Conservation (phyloP, 352 stramenopile genomes). For the Pythium sp. region DNA sequence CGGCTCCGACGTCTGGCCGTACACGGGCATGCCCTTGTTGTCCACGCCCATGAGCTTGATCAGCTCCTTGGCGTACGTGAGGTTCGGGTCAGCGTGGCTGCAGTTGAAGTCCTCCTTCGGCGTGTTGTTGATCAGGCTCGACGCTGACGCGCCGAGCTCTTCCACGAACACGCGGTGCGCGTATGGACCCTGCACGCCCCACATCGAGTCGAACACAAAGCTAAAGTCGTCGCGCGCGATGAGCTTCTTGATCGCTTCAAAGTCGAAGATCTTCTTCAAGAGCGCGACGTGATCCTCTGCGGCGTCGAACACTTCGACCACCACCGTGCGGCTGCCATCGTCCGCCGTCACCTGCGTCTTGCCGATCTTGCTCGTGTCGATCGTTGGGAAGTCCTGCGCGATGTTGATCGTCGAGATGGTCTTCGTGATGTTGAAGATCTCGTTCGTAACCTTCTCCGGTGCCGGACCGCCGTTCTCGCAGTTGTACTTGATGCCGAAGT, state of each 20-base stretch:
- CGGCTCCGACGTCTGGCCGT: constrained; percentile 71
- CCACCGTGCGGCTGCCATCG: constrained; percentile 89
- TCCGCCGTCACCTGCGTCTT: constrained; percentile 76
- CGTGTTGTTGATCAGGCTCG: constrained; percentile 89
- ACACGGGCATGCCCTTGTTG: constrained; percentile 67
- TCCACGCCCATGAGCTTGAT: constrained; percentile 96
- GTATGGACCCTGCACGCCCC: constrained; percentile 97
- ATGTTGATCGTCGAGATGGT: constrained; percentile 95
- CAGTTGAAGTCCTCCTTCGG: constrained; percentile 97
- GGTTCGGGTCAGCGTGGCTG: constrained; percentile 98
- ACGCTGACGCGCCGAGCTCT: constrained; percentile 87
- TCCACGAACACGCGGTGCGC: constrained; percentile 95
- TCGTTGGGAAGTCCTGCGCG: constrained; percentile 71
- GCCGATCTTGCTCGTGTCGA: constrained; percentile 72
- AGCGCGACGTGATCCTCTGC: constrained; percentile 95
- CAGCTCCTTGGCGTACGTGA: constrained; percentile 97
- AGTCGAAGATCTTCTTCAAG: constrained; percentile 98
- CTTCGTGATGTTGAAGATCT: constrained; percentile 95
- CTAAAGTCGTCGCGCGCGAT: constrained; percentile 91
- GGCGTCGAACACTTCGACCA: constrained; percentile 97
- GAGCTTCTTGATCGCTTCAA: constrained; percentile 92
- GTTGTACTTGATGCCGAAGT: constrained; percentile 99
- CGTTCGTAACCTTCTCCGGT: constrained; percentile 96
- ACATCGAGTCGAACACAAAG: constrained; percentile 98
- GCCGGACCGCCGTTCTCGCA: constrained; percentile 96